These are phyloP conservation scores for Diaporthe aspalathi DNA, from an alignment of 2,329 filamentous ascomycete genomes.

Conservation along the genomic window DNA sequence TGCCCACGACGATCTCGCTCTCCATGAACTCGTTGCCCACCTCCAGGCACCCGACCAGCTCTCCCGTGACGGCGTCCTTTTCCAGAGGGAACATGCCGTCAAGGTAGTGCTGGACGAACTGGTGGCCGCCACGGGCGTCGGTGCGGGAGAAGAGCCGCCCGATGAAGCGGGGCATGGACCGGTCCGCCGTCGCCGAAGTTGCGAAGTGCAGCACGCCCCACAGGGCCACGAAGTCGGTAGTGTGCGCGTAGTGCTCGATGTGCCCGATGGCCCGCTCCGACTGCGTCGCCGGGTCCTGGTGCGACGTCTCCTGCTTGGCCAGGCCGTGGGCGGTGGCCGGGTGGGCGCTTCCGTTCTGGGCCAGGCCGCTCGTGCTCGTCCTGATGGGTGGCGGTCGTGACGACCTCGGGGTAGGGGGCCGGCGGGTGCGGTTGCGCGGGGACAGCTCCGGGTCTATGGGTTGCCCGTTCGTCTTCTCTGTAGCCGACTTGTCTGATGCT, in stretches of 20 bases:
- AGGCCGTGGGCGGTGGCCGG: neutral
- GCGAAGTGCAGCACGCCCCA: conserved; percentile 81
- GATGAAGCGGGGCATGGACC: conserved; percentile 68
- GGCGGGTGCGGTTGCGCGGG: neutral
- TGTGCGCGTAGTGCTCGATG: conserved; percentile 85
- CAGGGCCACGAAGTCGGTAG: conserved; percentile 77
- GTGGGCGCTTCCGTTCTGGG: neutral
- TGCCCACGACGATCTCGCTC: conserved; percentile 61
- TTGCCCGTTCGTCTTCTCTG: neutral
- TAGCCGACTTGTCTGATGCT: neutral
- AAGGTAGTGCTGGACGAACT: conserved; percentile 71
- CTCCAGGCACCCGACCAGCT: conserved; percentile 50
- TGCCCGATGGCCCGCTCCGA: conserved; percentile 70
- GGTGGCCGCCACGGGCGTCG: conserved; percentile 62
- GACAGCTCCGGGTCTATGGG: neutral
- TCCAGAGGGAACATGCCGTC: conserved; percentile 70
- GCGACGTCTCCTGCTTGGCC: conserved; percentile 43
- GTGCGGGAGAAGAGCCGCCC: conserved; percentile 70
- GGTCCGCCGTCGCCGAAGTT: conserved; percentile 53
- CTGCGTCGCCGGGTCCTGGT: conserved; percentile 51
- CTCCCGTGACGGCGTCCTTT: conserved; percentile 54
- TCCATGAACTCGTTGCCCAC: conserved; percentile 69
- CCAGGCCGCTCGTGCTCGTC: conserved; percentile 28
- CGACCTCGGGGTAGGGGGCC: conserved; percentile 9
- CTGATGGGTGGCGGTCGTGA: conserved; percentile 25